Conservation (phyloP, 2,329 filamentous ascomycete species). For the Fusarium sp. region DNA sequence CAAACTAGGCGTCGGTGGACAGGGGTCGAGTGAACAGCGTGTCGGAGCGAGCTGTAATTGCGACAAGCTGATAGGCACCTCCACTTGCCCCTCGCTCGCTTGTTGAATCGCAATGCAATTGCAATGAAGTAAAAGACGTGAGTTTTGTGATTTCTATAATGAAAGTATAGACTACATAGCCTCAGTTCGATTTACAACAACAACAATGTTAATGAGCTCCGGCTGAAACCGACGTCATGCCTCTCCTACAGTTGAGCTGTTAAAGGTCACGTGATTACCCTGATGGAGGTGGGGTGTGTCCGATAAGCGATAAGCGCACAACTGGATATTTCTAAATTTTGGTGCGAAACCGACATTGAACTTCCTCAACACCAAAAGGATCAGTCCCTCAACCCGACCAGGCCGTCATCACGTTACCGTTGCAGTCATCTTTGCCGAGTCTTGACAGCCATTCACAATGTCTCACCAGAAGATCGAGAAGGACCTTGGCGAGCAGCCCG, state of each 20-base stretch:
- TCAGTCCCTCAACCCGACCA: constrained; percentile 34
- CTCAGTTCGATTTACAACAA: neutral
- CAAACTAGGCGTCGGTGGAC: constrained; percentile 9
- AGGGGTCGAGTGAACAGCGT: constrained; percentile 16
- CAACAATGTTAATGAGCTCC: neutral
- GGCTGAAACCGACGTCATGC: neutral
- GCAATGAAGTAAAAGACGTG: neutral
- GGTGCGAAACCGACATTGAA: constrained; percentile 26
- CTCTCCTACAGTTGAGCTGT: neutral
- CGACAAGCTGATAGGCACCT: constrained; percentile 21
- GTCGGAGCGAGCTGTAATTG: constrained; percentile 9
- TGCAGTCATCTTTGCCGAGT: constrained; percentile 74
- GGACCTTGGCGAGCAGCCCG: constrained; percentile 89
- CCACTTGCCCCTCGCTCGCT: constrained; percentile 27
- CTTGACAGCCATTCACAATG: constrained; percentile 82
- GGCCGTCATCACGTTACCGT: constrained; percentile 84
- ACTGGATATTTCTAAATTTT: constrained; percentile 22
- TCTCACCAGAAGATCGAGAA: constrained; percentile 97
- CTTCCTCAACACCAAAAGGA: constrained; percentile 34
- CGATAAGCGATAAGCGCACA: constrained; percentile 39
- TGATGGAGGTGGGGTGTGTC: neutral
- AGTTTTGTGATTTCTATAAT: neutral
- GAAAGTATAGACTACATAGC: neutral
- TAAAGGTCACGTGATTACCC: constrained; percentile 7
- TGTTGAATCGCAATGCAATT: neutral